A percentile compares a stretch with the other conserved stretches of the same genome.
These are phyloP conservation scores for Metschnikowia drakensbergensis DNA, from an alignment of 805 yeast species.

Conservation along the genomic window DNA sequence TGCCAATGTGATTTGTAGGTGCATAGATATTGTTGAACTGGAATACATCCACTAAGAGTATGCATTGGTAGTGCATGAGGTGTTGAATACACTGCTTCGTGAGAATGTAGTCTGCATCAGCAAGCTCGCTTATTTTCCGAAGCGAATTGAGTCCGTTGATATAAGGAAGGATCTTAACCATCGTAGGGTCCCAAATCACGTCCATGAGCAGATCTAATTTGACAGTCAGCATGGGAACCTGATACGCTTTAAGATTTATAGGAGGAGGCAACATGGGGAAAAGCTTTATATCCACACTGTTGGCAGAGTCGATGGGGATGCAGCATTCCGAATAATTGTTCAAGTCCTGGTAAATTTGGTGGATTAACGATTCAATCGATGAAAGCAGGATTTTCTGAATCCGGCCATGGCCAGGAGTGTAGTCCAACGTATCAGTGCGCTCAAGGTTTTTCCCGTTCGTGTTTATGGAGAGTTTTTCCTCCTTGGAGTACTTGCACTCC, in stretches of 20 bases:
- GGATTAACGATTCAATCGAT: conserved; percentile 68
- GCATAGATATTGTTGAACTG: conserved; percentile 88
- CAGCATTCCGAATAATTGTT: conserved; percentile 95
- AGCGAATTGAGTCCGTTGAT: conserved; percentile 89
- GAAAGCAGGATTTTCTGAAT: conserved; percentile 34
- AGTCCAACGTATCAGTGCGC: conserved; percentile 1
- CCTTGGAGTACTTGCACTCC: not conserved
- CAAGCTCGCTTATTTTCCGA: conserved; percentile 66
- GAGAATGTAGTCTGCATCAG: conserved; percentile 73
- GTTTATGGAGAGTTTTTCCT: not conserved
- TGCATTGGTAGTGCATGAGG: conserved; percentile 82
- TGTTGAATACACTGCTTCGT: conserved; percentile 89
- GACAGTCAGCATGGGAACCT: conserved; percentile 91
- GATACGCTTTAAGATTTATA: conserved; percentile 67
- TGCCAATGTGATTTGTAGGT: conserved; percentile 72
- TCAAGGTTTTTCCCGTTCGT: not conserved
- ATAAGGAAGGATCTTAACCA: conserved; percentile 80
- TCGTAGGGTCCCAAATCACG: conserved; percentile 95
- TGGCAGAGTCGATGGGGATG: conserved; percentile 87
- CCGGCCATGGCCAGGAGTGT: conserved; percentile 35
- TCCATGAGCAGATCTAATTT: conserved; percentile 70
- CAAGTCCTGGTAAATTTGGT: conserved; percentile 89
- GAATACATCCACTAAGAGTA: conserved; percentile 78
- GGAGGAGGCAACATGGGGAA: conserved; percentile 85
- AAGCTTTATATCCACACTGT: conserved; percentile 88